Evolutionary conservation across 495 filamentous ascomycete genomes (phyloP).

Genomic region (Bacidia rubella): DNA sequence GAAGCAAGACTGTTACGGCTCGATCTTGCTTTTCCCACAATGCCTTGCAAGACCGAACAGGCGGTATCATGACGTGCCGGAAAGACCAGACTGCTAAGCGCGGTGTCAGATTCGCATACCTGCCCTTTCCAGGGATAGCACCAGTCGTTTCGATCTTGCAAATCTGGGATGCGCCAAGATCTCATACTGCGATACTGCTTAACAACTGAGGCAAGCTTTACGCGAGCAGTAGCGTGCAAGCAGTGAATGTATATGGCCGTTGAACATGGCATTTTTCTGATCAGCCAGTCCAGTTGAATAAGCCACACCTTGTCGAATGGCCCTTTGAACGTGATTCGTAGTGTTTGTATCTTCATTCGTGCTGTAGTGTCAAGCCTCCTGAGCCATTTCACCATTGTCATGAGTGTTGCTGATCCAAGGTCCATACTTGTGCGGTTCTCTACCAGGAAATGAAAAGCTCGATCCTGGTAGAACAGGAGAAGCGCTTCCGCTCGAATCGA

Average conservation of each 20-base stretch:
- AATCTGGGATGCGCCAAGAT: neutral
- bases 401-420: neutral
- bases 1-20: neutral
- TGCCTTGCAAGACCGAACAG: neutral
- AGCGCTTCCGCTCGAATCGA: neutral
- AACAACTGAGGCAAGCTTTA: neutral
- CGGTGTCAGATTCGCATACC: neutral
- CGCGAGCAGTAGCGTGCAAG: no score
- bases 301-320: neutral
- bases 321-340: neutral
- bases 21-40: neutral
- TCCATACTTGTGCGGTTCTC: neutral
- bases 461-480: neutral
- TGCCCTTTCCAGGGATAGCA: neutral
- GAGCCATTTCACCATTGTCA: neutral
- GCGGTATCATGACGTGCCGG: neutral
- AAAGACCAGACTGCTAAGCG: neutral
- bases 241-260: neutral
- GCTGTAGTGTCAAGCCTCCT: neutral
- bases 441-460: neutral
- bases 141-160: neutral
- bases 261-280: neutral
- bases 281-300: neutral
- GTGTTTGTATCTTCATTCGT: neutral
- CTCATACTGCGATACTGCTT: neutral